phyloP scores from a whole-genome alignment of 768 basidiomycete species.

The Amanita thiersii region DNA sequence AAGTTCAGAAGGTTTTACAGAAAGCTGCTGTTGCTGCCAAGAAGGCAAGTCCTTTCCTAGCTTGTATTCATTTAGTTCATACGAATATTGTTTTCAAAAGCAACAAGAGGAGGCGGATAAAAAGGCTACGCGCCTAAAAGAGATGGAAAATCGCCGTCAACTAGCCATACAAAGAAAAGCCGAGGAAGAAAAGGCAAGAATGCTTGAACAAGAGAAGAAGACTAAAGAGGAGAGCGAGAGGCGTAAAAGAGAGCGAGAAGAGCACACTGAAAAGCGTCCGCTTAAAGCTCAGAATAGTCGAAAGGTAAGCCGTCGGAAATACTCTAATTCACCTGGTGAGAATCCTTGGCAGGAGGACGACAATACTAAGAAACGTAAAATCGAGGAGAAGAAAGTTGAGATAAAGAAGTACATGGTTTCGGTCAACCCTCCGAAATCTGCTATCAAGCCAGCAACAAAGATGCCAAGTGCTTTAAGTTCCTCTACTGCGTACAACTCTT shows the following conservation, averaged over 20 bases:
- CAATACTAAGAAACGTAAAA: conserved; percentile 61
- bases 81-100: conserved; percentile 32
- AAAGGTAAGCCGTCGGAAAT: conserved; percentile 33
- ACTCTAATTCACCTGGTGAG: conserved; percentile 6
- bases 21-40: conserved; percentile 79
- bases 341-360: conserved; percentile 51
- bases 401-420: conserved; percentile 57
- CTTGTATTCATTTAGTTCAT: conserved; percentile 4
- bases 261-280: conserved; percentile 62
- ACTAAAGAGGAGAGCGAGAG: conserved; percentile 67
- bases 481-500: conserved; percentile 30
- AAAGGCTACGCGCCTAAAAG: conserved; percentile 63
- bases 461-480: conserved; percentile 27
- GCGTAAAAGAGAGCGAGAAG: conserved; percentile 77
- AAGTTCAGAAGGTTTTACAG: conserved; percentile 73
- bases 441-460: conserved; percentile 34
- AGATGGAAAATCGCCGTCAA: conserved; percentile 80
- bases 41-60: conserved; percentile 49
- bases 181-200: conserved; percentile 63
- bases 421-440: conserved; percentile 43
- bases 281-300: conserved; percentile 43
- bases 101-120: conserved; percentile 87
- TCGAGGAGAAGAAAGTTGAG: conserved; percentile 49
- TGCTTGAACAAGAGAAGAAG: conserved; percentile 62
- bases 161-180: conserved; percentile 63